Base-by-base conservation (phyloP, 768 basidiomycete genomes). In the Leccinum truebloodii region DNA sequence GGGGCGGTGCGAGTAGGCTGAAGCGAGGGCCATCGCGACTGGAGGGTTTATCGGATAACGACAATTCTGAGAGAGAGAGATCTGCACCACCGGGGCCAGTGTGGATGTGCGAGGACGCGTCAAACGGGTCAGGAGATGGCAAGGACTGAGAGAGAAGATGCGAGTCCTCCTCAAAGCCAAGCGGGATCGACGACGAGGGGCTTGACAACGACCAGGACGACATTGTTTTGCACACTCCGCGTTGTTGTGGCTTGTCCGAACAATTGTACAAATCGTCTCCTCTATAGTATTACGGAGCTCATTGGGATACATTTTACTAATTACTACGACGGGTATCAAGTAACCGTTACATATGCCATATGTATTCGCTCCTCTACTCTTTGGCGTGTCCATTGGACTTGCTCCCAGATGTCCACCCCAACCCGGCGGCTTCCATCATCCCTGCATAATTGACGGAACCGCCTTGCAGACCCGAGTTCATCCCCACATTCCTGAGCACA, bases 41-140 rank as follows among this genome's bases (percentile, higher is more conserved):
- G 48, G 58, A 56, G 7, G 68, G 69, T 49, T 64, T 73, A 39
- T 82, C 77, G 52, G 73, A 67, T 41, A 83, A 65, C 18, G 81
- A 84, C 5, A 86, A 78, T 60, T 86, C 85, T 1, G 85, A 84
- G 50, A 86, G 70, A 6, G 84, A 86, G 3, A 86, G 77, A 69
- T 86, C 85, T 61, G 77, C 79, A 35, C 77, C 78, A 16, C 78
- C 78, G 18, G 74, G 79, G 6, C 78, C 81, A 2, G 79, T 79
- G 59, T 74, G 65, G 12, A 71, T 73, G 49, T 61, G 64, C 6
- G 73, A 69, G 48, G 75, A 68, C 13, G 67, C 66, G 59, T 73
- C 71, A 55, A 71, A 69, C 6, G 67, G 52, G 44, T 74, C 73
- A 26, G 72, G 66, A 41, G 74, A 71, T 52, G 76, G 73, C 6